Evolutionary conservation across 2,329 filamentous ascomycete genomes (phyloP).

Genomic region (Fusarium vanettenii): DNA sequence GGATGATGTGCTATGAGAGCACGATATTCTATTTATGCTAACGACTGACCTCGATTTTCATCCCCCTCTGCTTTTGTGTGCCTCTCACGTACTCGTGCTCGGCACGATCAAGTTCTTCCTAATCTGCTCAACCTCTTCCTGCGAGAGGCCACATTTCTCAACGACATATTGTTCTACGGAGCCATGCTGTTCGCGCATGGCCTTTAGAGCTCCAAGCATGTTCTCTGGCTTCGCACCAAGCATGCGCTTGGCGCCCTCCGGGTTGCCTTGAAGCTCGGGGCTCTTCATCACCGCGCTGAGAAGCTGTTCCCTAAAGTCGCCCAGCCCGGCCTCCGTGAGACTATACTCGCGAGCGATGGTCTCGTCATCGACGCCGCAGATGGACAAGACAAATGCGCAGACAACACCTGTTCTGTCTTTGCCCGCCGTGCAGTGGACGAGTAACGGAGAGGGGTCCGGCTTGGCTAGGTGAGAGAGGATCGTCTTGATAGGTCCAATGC

Average conservation of each 20-base stretch:
- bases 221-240: conserved; percentile 59
- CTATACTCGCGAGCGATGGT: conserved; percentile 75
- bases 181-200: conserved; percentile 70
- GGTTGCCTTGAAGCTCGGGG: conserved; percentile 60
- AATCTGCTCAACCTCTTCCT: conserved; percentile 65
- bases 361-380: conserved; percentile 71
- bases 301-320: conserved; percentile 63
- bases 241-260: conserved; percentile 57
- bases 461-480: conserved; percentile 67
- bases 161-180: conserved; percentile 73
- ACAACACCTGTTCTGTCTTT: conserved; percentile 83
- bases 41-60: neutral
- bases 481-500: conserved; percentile 61
- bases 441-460: conserved; percentile 58
- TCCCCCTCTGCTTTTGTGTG: neutral
- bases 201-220: conserved; percentile 62
- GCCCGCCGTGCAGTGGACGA: conserved; percentile 81
- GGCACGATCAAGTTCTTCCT: conserved; percentile 60
- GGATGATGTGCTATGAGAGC: conserved; percentile 2
- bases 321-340: conserved; percentile 72
- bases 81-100: conserved; percentile 30
- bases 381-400: conserved; percentile 71
- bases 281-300: conserved; percentile 62
- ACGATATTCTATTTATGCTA: neutral
- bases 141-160: conserved; percentile 66